Base-by-base conservation (phyloP, 345 rosid genomes). In the Brassica carinata region DNA sequence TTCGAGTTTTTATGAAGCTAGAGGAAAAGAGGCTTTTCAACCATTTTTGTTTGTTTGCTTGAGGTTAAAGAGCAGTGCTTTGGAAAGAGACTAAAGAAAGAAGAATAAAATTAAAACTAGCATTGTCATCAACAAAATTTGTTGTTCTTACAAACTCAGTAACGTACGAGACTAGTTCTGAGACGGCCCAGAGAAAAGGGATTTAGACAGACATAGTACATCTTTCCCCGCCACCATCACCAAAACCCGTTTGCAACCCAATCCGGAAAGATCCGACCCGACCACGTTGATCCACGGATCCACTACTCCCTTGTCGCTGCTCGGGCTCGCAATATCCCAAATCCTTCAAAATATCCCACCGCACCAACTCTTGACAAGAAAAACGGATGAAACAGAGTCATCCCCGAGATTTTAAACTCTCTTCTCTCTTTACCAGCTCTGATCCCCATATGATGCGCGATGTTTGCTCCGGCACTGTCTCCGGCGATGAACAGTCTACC, bases 401-500 rank as follows among this genome's bases (percentile, higher is more conserved):
- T 57, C 67, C 88, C 89, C 1, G 69, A 61, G 14, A 84, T 7
- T 5, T 3, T 31, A 2, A 48, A 48, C 3, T n/a, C n/a, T n/a
- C n/a, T n/a, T n/a, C 65, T 64, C 64, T 78, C 81, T 29, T 74
- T 53, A 0, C 86, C 84, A 0, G 85, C 66, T 62, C 66, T 87
- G 8, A 27, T 43, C 29, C 85, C 89, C 67, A 89, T 29, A 10
- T 85, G 81, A 70, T 87, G 94, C 26, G 75, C 85, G 30, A 87
- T 85, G 67, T 89, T 89, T 10, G 81, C 91, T 8, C 91, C 88
- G 38, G 86, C 84, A 31, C 85, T 83, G 3, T 80, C 89, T 31
- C 91, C 89, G 8, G 77, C 84, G 23, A 85, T 2, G 67, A 87
- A 83, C 2, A 88, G 36, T 14, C 67, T 79, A 2, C 48, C 59